phyloP scores from a whole-genome alignment of 2,329 filamentous ascomycete species.

The Leptosphaerulina australis region DNA sequence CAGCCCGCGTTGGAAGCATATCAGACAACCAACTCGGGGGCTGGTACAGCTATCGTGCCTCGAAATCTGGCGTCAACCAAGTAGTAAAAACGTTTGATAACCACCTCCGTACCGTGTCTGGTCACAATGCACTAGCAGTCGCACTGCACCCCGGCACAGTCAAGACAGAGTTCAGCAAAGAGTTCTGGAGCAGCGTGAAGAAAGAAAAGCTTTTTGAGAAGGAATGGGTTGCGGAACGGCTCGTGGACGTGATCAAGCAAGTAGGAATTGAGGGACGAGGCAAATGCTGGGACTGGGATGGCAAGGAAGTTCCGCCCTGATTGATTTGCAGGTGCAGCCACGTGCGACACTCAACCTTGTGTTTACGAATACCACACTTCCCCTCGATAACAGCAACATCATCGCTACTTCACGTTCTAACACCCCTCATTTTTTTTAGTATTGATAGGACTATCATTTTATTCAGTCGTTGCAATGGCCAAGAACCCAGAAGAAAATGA shows the following conservation, averaged over 20 bases:
- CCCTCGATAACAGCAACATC: neutral
- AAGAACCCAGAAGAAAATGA: neutral
- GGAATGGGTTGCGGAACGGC: conserved; percentile 68
- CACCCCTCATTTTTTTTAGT: neutral
- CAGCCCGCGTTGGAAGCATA: conserved; percentile 76
- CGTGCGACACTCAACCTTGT: neutral
- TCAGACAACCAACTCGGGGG: conserved; percentile 75
- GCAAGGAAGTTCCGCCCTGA: conserved; percentile 48
- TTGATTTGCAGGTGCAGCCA: neutral
- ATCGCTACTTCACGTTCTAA: neutral
- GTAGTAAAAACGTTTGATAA: conserved; percentile 74
- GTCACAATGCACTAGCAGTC: conserved; percentile 69
- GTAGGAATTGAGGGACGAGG: conserved; percentile 61
- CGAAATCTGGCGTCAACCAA: conserved; percentile 76
- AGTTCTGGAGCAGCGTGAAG: conserved; percentile 71
- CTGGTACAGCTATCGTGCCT: conserved; percentile 81
- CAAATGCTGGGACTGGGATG: conserved; percentile 50
- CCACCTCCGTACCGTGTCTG: conserved; percentile 63
- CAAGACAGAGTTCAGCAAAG: conserved; percentile 72
- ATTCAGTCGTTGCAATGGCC: neutral
- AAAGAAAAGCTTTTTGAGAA: conserved; percentile 69
- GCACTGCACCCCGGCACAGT: conserved; percentile 82
- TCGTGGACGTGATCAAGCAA: conserved; percentile 69
- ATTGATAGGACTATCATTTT: neutral
- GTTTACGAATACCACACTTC: neutral